Percentiles rank a stretch among this genome's conserved stretches.
Evolutionary conservation across 1,284 basidiomycete species (phyloP).

Genomic region (Leccinum pachyderme): DNA sequence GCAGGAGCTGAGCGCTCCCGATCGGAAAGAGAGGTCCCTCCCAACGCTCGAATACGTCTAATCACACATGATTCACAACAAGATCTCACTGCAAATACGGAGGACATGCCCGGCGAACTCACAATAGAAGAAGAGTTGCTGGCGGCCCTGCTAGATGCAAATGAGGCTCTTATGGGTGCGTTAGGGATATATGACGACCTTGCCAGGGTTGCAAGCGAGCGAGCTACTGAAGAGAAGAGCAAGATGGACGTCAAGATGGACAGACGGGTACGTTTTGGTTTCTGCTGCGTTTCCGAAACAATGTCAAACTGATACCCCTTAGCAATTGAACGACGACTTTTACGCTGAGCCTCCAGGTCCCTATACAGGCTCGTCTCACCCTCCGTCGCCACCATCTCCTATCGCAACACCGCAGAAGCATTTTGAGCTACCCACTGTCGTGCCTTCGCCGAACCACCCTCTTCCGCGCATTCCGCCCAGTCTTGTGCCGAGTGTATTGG

Average conservation of each 20-base stretch:
- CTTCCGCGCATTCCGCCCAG: constrained; percentile 38
- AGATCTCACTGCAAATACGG: constrained; percentile 22
- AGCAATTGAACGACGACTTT: constrained; percentile 31
- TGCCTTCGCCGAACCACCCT: constrained; percentile 36
- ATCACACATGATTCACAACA: constrained; percentile 21
- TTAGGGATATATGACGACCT: constrained; percentile 62
- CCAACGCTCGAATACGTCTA: constrained; percentile 23
- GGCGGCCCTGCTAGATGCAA: constrained; percentile 61
- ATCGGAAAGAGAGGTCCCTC: constrained; percentile 20
- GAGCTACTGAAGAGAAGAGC: constrained; percentile 60
- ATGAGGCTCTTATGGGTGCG: constrained; percentile 52
- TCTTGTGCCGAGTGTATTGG: constrained; percentile 19
- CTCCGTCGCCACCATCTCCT: constrained; percentile 38
- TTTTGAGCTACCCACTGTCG: constrained; percentile 36
- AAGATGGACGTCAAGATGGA: constrained; percentile 55
- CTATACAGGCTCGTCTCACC: constrained; percentile 31
- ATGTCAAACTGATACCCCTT: not conserved
- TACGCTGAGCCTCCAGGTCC: constrained; percentile 18
- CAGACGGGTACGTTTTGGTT: constrained; percentile 45
- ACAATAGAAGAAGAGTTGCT: constrained; percentile 64
- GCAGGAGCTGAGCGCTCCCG: constrained; percentile 68
- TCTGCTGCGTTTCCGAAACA: not conserved
- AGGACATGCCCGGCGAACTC: constrained; percentile 40
- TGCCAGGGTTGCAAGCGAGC: constrained; percentile 61
- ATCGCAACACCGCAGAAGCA: constrained; percentile 35